phyloP scores from a whole-genome alignment of 305 asterid species.

The Solanum chacoense region DNA sequence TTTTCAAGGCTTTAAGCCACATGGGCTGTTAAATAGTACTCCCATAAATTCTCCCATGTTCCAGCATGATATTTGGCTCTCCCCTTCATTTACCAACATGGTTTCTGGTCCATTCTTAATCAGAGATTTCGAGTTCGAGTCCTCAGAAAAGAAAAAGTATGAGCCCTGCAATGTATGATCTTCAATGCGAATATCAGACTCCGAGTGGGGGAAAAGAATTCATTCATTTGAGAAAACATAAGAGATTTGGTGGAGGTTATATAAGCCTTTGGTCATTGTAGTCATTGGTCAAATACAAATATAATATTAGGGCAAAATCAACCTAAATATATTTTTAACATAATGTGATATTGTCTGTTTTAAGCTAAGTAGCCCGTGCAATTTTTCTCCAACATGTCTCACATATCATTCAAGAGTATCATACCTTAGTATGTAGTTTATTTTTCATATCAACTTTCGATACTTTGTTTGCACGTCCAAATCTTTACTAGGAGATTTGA shows the following conservation, averaged over 20 bases:
- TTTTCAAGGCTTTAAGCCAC: not conserved
- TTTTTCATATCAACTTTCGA: not conserved
- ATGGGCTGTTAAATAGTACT: not conserved
- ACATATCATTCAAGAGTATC: not conserved
- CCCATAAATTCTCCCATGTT: not conserved
- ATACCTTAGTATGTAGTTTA: not conserved
- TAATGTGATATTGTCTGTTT: not conserved
- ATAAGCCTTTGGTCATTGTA: not conserved
- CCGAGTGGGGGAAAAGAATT: not conserved
- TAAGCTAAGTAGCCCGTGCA: not conserved
- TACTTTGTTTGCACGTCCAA: not conserved
- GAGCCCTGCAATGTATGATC: not conserved
- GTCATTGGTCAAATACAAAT: not conserved
- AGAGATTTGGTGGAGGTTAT: not conserved
- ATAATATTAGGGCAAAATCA: not conserved
- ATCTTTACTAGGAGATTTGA: not conserved
- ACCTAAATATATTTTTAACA: not conserved
- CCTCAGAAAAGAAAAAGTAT: not conserved
- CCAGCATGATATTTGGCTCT: not conserved
- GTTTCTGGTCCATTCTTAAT: not conserved
- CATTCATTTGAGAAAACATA: not conserved
- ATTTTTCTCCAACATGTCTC: not conserved
- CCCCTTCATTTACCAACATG: not conserved
- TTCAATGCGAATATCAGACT: rapidly evolving
- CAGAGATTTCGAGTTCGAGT: not conserved